phyloP scores from a whole-genome alignment of 768 basidiomycete genomes.

The Rhizopogon rudus region DNA sequence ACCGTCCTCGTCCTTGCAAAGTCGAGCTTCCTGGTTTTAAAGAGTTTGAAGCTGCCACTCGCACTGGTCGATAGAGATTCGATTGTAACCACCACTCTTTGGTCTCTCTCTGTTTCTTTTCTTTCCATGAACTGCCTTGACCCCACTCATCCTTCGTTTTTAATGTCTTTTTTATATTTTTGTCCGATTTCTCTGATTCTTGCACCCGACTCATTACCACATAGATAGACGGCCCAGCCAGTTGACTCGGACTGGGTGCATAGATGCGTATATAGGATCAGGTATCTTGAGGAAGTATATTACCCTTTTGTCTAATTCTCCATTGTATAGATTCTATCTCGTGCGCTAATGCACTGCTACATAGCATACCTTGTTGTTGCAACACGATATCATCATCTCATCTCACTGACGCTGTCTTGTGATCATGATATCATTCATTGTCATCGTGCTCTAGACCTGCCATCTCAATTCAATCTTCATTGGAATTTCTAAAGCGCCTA shows the following conservation, averaged over 20 bases:
- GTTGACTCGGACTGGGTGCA: neutral
- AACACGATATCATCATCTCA: no score
- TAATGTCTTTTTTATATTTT: neutral
- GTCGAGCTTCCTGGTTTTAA: conserved; percentile 61
- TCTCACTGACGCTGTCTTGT: no score
- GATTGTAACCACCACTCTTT: neutral
- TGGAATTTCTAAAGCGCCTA: no score
- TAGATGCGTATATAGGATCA: conserved; percentile 9
- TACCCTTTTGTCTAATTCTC: conserved; percentile 18
- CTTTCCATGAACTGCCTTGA: neutral
- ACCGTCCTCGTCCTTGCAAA: conserved; percentile 10
- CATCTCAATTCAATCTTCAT: no score
- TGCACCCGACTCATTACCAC: neutral
- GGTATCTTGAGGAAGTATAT: conserved; percentile 31
- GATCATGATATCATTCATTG: no score
- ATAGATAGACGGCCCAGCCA: neutral
- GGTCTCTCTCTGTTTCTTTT: neutral
- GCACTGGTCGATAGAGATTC: conserved; percentile 12
- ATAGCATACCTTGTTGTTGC: no score
- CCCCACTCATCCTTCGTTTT: neutral
- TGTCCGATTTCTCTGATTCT: neutral
- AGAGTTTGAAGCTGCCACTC: conserved; percentile 53
- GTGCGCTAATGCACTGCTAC: no score
- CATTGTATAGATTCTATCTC: no score
- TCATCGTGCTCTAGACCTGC: no score